Evolutionary conservation across 2,329 filamentous ascomycete species (phyloP), one percentile per base, ranked within the genome.

Genomic region (Aschersonia sp.): DNA sequence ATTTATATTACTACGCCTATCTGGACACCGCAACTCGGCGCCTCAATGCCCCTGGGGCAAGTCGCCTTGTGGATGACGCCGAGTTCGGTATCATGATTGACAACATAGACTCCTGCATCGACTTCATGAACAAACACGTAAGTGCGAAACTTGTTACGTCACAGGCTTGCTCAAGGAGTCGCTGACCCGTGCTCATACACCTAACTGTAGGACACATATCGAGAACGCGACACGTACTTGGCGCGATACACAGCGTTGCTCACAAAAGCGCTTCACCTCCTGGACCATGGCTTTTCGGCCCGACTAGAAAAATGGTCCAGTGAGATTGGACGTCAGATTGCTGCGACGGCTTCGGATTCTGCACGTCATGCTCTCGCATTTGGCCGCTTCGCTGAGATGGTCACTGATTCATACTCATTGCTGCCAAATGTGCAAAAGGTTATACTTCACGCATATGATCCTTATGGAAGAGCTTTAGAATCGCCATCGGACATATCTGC

Each of bases 1-100:
- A 96, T 56, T 71, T 96, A n/a, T 82, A 89, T 59, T 96, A 94
- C 65, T 98, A 98, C 63, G 80, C 85, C 28, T 96, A 95, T 60
- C 75, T 98, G 5, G 92, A 98, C 53, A 89, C 84, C 44, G 89
- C 91, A 51, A 95, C 89, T 0, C 78, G 89, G 48, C 78, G 89
- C 10, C 77, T 98, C 50, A 97, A 97, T 69, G 89, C 89, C 0
- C 89, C 92, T 0, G 89, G 89, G 1, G 89, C 91, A 28, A 82
- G 86, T 45, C 88, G 84, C 49, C 73, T 95, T 48, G 89, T 96
- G 12, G 84, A 89, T 44, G 83, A 84, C 49, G 81, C 84, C 46
- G 84, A 85, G 43, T 96, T 97, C 59, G 81, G 84, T 2, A 86
- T 95, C 47, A 94, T 97, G 73, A 70, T 98, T 45, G 75, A 78